Percentiles rank a stretch among this genome's conserved stretches.
These are phyloP conservation scores for Pleurotus djamor DNA, from an alignment of 768 basidiomycete species.

Conservation along the genomic window DNA sequence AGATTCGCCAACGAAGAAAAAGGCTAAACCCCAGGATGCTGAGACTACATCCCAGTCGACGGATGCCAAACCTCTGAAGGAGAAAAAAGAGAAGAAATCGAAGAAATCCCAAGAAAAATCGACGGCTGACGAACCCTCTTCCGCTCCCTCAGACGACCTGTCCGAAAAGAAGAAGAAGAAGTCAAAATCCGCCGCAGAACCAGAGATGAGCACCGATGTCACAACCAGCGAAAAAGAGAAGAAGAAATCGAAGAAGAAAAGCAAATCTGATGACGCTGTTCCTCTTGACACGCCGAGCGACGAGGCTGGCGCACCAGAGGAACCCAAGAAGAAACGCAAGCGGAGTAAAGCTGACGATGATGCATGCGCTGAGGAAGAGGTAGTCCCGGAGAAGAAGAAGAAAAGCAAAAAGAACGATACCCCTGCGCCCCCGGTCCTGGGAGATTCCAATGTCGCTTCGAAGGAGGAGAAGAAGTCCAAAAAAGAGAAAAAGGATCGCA, in stretches of 20 bases:
- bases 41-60: background rate
- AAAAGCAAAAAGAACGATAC: conserved; percentile 12
- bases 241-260: conserved; percentile 8
- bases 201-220: background rate
- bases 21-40: background rate
- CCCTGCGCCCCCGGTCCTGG: conserved; percentile 17
- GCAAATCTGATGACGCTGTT: background rate
- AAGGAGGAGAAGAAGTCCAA: conserved; percentile 23
- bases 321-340: background rate
- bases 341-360: conserved; percentile 2
- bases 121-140: background rate
- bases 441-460: conserved; percentile 7
- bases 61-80: background rate
- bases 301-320: background rate
- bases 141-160: background rate
- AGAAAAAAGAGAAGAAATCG: conserved; percentile 22
- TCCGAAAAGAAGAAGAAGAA: too few relatives aligned
- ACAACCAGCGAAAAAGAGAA: conserved; percentile 6
- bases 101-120: too few relatives aligned
- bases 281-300: background rate
- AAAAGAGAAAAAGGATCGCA: conserved; percentile 15
- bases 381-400: conserved; percentile 9
- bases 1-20: conserved; percentile 1
- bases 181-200: background rate
- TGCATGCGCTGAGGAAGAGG: background rate